phyloP scores from a whole-genome alignment of 441 rosid genomes.

The Cnidoscolus chayamansa region DNA sequence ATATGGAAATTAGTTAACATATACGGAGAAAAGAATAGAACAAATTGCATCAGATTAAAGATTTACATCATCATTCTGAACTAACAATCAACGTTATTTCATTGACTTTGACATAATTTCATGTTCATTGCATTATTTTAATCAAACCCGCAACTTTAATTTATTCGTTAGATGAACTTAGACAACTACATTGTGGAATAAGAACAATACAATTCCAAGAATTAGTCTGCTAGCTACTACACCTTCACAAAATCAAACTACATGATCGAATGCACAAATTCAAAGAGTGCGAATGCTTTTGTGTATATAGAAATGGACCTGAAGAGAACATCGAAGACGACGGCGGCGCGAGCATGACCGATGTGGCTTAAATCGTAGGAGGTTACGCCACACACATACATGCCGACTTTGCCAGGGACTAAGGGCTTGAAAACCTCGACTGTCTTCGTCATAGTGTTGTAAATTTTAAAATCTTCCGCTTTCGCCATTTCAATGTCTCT shows the following conservation, averaged over 20 bases:
- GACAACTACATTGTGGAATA: not conserved
- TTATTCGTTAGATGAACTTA: not conserved
- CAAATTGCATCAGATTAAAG: not conserved
- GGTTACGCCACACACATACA: constrained; percentile 93
- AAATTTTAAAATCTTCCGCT: constrained; percentile 45
- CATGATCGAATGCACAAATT: not conserved
- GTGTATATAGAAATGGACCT: constrained; percentile 34
- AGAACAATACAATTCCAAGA: not conserved
- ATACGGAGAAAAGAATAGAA: not conserved
- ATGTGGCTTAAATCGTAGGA: constrained; percentile 92
- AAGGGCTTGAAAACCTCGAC: constrained; percentile 56
- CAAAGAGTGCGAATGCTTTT: not conserved
- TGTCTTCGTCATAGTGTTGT: constrained; percentile 66
- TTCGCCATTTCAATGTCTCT: constrained; percentile 25
- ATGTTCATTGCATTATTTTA: not conserved
- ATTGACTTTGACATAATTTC: too few relatives aligned
- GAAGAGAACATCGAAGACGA: constrained; percentile 75
- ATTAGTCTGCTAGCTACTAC: not conserved
- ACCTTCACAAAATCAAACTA: constrained; percentile 1
- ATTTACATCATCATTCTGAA: too few relatives aligned
- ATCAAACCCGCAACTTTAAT: not conserved
- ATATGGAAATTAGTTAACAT: not conserved
- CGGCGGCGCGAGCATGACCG: constrained; percentile 93
- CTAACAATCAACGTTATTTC: too few relatives aligned
- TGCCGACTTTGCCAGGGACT: constrained; percentile 61